These are phyloP conservation scores for Emmonsiellopsis sp. DNA, from an alignment of 2,329 filamentous ascomycete species.

Conservation along the genomic window DNA sequence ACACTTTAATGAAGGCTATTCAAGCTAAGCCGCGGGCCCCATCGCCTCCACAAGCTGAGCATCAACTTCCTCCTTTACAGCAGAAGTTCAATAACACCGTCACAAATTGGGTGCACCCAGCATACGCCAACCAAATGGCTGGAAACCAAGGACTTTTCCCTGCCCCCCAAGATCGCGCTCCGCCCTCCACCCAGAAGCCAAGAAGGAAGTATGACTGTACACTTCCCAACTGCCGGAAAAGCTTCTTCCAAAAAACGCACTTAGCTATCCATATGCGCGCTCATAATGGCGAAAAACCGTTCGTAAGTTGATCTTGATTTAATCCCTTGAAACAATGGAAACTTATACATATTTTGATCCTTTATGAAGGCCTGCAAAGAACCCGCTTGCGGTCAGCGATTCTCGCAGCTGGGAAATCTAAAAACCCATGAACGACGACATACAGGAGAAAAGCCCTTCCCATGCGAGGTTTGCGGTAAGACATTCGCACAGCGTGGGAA, in stretches of 20 bases:
- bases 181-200: conserved; percentile 28
- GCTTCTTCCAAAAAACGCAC: conserved; percentile 86
- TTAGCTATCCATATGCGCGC: conserved; percentile 80
- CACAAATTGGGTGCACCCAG: conserved; percentile 10
- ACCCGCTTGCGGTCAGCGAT: conserved; percentile 64
- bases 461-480: conserved; percentile 71
- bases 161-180: conserved; percentile 28
- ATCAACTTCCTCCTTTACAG: conserved; percentile 27
- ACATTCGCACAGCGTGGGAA: conserved; percentile 80
- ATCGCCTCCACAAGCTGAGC: conserved; percentile 18
- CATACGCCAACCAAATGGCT: conserved; percentile 6
- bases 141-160: conserved; percentile 8
- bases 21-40: conserved; percentile 50
- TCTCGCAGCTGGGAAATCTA: conserved; percentile 85
- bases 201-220: conserved; percentile 64
- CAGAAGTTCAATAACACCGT: conserved; percentile 20
- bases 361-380: conserved; percentile 54
- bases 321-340: not conserved
- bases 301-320: conserved; percentile 51
- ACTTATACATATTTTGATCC: not conserved
- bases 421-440: conserved; percentile 86
- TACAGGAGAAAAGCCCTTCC: conserved; percentile 76
- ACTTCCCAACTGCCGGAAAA: conserved; percentile 65
- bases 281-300: conserved; percentile 86
- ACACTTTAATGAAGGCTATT: conserved; percentile 81